Base-by-base conservation (phyloP, 495 filamentous ascomycete genomes). In the Aspergillus sclerotioniger region DNA sequence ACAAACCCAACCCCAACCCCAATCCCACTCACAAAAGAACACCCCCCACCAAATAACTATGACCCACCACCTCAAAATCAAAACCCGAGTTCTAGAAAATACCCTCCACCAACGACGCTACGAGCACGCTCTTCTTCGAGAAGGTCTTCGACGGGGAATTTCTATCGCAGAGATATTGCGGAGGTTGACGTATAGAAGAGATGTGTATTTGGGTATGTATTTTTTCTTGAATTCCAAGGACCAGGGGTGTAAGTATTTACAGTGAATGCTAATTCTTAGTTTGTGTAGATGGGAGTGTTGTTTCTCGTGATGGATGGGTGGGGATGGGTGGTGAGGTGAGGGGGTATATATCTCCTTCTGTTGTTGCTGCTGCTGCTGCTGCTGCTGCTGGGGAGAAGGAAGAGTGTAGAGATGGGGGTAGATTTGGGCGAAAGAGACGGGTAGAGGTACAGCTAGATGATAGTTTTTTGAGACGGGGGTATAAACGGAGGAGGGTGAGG, bases 1-100 rank as follows among this genome's bases (percentile, higher is more conserved):
- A 12, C 15, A 16, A 43, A 41, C n/a, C 2, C 20, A 45, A 39
- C 10, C 6, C 37, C 29, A 46, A 46, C 17, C 29, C 25, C 25
- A 44, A 76, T 57, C 71, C 84, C 25, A 92, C n/a, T 92, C 58
- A 87, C 25, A 90, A 65, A 76, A 82, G 62, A 86, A 88, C 67
- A 86, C n/a, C n/a, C n/a, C n/a, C n/a, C 25, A 79, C 32, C 84
- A 89, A 17, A n/a, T n/a, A n/a, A n/a, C n/a, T n/a, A n/a, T n/a
- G n/a, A 6, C 12, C 63, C 82, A 87, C 56, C 80, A 86, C 5
- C 75, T 80, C 21, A 81, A 84, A 74, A 90, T n/a, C n/a, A 58
- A 80, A 80, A 56, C 83, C 86, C 62, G 89, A 79, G 25, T 13
- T 12, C 51, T 58, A 49, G 19, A n/a, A n/a, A 35, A 32, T 0